Evolutionary conservation across 306 rosid species (phyloP), one percentile per base, ranked within the genome.

Genomic region (Begonia loranthoides): DNA sequence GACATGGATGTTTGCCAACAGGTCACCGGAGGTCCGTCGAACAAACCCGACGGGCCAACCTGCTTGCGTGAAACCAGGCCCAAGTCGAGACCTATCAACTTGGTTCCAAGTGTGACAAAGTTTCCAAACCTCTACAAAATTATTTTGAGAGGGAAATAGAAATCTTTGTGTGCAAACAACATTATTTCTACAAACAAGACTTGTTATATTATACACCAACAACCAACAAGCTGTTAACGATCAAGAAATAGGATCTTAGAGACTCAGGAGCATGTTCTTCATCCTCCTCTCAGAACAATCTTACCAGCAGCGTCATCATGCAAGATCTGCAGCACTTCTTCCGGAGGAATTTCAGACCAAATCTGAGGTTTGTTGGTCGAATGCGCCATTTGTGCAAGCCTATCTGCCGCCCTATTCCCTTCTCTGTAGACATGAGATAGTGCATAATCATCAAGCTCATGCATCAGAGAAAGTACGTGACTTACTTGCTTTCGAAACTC

Each of bases 251-350:
- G 9, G 9, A 51, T 9, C 8, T 1, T 24, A 13, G 22, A 45
- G 21, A 34, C 4, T 46, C 4, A 16, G 0, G 16, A 52, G 1
- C 22, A 21, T 24, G 16, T 17, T 41, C 10, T 54, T 13, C 61
- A 67, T 73, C 68, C 74, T 44, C 52, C 68, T 45, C 94, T 69
- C 21, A 72, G 72, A 60, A 70, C 59, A 63, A 69, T 65, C 81
- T 62, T 84, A 4, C 96, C 96, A 58, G 75, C 70, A 17, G 86
- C 93, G 69, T 88, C 94, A 22, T 79, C 76, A 61, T 50, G 63
- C 19, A 80, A 55, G 66, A 73, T 74, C 10, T 54, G 16, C 50
- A 75, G 54, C 13, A 76, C 69, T 58, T 79, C 74, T 17, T 62
- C 45, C 5, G 94, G 93, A 43, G 95, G 84, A 61, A 44, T 6